Base-by-base conservation (phyloP, 495 filamentous ascomycete genomes). In the Hypomontagnella monticulosa region DNA sequence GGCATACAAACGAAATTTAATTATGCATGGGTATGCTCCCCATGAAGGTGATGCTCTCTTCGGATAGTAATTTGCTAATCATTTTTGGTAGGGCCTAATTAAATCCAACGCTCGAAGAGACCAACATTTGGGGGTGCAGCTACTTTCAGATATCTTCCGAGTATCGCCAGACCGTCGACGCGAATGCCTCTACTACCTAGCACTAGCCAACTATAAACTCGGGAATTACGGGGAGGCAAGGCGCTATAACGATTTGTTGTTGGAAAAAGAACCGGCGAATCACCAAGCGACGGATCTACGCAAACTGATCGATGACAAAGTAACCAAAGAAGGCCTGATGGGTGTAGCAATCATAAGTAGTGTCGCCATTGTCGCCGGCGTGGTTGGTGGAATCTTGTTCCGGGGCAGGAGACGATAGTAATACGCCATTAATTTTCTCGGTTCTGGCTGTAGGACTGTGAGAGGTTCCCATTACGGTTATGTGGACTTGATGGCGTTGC, bases 1-100 rank as follows among this genome's bases (percentile, higher is more conserved):
- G 93, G 93, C 43, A 87, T 99, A 23, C 95, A 99, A 76, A 99
- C 95, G 43, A 98, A 97, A 76, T 99, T 99, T 86, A 99, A 99
- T 86, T 98, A 92, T 75, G 94, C 96, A 71, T 99, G 95, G 95
- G 93, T 96, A 81, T 40, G 83, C 6, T 18, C 10, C 41, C 48
- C 15, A 23, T 14, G 60, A 37, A 11, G 43, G 16, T 11, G 34
- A 38, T 47, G 15, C 18, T 14, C 11, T 27, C 16, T 7, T 4
- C 12, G 14, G 30, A 19, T 30, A 8, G 49, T 23, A 49, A 34
- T 67, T 41, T 55, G 30, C 54, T 63, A 44, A 47, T 41, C 57
- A 30, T 15, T 6, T 48, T 9, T 14, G 32, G 20, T 59, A 97
- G 93, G 95, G 95, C 61, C 83, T 98, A 50, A 97, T 99, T 75